Conservation (phyloP, 495 filamentous ascomycete genomes). For the Amphirosellinia nigrospora region DNA sequence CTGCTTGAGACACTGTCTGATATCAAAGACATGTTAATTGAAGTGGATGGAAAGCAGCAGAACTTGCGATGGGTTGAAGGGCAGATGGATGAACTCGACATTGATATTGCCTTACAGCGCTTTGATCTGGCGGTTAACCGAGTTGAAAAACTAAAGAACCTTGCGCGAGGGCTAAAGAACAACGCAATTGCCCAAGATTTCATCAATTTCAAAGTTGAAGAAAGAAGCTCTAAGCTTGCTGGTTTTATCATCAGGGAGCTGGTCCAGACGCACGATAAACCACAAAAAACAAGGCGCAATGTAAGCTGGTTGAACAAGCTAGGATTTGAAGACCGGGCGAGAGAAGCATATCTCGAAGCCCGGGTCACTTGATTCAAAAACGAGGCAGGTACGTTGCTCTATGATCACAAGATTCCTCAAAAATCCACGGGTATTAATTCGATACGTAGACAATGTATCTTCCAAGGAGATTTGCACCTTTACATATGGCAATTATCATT, state of each 20-base stretch:
- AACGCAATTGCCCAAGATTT: constrained; percentile 87
- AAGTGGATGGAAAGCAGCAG: constrained; percentile 95
- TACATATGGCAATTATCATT: constrained; percentile 97
- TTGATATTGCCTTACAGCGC: constrained; percentile 88
- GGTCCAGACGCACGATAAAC: constrained; percentile 73
- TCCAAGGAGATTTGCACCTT: constrained; percentile 86
- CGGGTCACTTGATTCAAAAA: constrained; percentile 77
- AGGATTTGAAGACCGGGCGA: constrained; percentile 86
- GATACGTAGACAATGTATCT: constrained; percentile 76
- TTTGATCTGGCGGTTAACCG: constrained; percentile 83
- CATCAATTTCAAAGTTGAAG: constrained; percentile 86
- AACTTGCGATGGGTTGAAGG: constrained; percentile 94
- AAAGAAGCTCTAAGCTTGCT: constrained; percentile 80
- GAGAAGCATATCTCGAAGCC: constrained; percentile 83
- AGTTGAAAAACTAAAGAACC: constrained; percentile 80
- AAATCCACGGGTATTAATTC: constrained; percentile 40
- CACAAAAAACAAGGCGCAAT: constrained; percentile 70
- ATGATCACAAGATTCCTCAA: background rate
- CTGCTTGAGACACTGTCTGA: constrained; percentile 71
- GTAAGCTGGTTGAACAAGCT: constrained; percentile 83
- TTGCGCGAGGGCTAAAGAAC: constrained; percentile 79
- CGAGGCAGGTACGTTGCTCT: constrained; percentile 71
- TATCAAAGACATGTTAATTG: constrained; percentile 82
- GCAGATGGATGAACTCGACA: constrained; percentile 95
- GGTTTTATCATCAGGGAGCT: constrained; percentile 74